Base-by-base conservation (phyloP, 2,329 filamentous ascomycete genomes). In the Colletotrichum liaoningense region DNA sequence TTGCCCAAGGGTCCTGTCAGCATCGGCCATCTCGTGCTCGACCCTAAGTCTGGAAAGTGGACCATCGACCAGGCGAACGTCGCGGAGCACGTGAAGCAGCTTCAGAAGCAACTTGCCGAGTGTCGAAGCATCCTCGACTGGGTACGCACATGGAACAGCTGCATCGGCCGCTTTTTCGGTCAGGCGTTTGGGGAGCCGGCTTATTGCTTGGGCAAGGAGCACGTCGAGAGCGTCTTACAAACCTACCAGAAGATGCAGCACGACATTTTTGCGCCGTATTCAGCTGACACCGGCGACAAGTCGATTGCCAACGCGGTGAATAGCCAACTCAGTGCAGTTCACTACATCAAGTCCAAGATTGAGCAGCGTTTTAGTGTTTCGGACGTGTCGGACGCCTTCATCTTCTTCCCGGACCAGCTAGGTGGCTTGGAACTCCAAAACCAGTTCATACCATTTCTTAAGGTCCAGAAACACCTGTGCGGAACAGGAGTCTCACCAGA, bases 21-120 rank as follows among this genome's bases (percentile, higher is more conserved):
- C 19, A 89, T 89, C 84, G 90, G 89, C 0, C 90, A 91, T 76
- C 81, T 91, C 58, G 80, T 83, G 55, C 83, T 91, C 1, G 84
- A 89, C 72, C 78, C 84, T 5, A 8, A 24, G 24, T 52, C 33
- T 19, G 86, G 86, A 16, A 83, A 84, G 46, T 91, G 89, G 80
- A 77, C 85, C 57, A 89, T 91, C 63, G 87, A 91, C 74, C 85
- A 88, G 74, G 75, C 81, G 4, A 84, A 88, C 75, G 87, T 92
- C 4, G 82, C 87, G 59, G 80, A 83, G 14, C 90, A 92, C 74
- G 86, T 90, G 38, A 76, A 81, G 46, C 88, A 92, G 78, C 84
- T 92, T 12, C 82, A 84, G 63, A 86, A 81, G 33, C 90, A 92
- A 75, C 85, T 92, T n/a, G 79, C 79, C 2, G 85, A 86, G 38